These are phyloP conservation scores for Beauveria rudraprayagi DNA, from an alignment of 2,329 filamentous ascomycete genomes.

Conservation along the genomic window DNA sequence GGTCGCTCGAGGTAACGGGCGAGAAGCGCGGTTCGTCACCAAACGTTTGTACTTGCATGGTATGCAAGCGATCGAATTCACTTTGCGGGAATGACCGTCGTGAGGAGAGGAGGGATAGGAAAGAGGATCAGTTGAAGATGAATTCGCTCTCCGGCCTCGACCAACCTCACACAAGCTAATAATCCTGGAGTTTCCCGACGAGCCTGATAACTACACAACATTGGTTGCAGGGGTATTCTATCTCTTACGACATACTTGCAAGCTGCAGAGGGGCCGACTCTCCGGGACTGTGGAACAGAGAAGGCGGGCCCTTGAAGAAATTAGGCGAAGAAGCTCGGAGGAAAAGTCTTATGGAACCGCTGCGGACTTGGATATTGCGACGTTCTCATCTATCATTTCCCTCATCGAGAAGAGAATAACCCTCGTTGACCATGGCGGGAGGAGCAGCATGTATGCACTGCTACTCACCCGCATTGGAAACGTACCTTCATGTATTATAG, in stretches of 20 bases:
- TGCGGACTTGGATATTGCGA: neutral
- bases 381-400: neutral
- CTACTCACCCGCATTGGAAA: too few relatives aligned
- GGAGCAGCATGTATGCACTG: too few relatives aligned
- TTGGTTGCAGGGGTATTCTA: neutral
- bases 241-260: neutral
- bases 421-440: neutral
- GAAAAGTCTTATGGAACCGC: neutral
- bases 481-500: too few relatives aligned
- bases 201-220: neutral
- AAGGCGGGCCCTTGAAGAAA: neutral
- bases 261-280: neutral
- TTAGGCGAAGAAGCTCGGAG: neutral
- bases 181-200: neutral
- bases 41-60: neutral
- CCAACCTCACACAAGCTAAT: neutral
- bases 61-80: neutral
- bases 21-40: constrained; percentile 13
- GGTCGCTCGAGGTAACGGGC: constrained; percentile 12
- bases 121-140: neutral
- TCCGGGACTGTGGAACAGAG: neutral
- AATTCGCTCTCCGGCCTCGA: neutral
- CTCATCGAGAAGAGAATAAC: neutral
- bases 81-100: neutral
- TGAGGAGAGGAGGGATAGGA: neutral